Evolutionary conservation across 1,139 yeast species (phyloP), one percentile per base, ranked within the genome.

Genomic region (Sugiyamaella japonica): DNA sequence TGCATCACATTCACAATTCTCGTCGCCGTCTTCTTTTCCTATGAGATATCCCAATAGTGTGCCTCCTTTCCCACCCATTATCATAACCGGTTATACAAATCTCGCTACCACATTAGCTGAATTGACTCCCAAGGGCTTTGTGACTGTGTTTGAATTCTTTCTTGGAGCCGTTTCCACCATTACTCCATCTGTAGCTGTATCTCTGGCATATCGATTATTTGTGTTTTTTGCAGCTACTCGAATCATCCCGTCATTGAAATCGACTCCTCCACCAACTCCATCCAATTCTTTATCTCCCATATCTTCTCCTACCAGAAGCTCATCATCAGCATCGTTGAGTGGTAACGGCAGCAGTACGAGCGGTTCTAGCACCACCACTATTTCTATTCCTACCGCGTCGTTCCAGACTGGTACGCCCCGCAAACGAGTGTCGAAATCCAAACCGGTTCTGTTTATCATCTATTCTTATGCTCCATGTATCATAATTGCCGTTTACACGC

Each of bases 181-280:
- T 48, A 87, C 96, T 0, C 83, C 95, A 7, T 89, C 96, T 2
- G 84, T 93, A 23, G 74, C 89, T 40, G 77, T 90, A 36, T 89
- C 90, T 62, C 76, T 93, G 62, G 89, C 90, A 1, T 91, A 88
- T 67, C 79, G 99, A 64, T 82, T 93, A 25, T 79, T 89, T 1
- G 96, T 91, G 3, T 89, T 91, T 65, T 89, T 89, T 66, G 90
- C 96, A 1, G 97, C 98, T 4, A 88, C 97, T 13, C 85, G 95
- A 68, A 90, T 93, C 59, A 89, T 93, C 20, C 98, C 99, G 1
- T 66, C 66, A 2, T 54, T 67, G 38, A 66, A 60, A 23, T 10
- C 49, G 29, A 57, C 60, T 12, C 60, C 61, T 15, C 56, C 59
- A 17, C 48, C 51, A 10, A 32, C 45, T 7, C 42, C 53, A 7